phyloP scores from a whole-genome alignment of 306 rosid genomes.

The Pachyrhizus erosus region DNA sequence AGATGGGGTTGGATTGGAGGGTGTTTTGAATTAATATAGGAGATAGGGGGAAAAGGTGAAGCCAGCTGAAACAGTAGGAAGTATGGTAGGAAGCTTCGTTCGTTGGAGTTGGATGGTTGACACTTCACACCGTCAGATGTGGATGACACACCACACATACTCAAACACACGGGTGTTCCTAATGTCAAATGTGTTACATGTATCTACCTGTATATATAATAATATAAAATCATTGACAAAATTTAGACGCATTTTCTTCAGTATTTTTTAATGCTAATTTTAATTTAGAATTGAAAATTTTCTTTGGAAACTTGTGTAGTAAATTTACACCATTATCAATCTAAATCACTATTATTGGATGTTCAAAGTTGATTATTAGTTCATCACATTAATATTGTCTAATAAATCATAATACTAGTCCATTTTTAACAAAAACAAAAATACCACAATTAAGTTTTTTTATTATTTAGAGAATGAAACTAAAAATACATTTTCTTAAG shows the following conservation, averaged over 20 bases:
- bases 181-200: neutral
- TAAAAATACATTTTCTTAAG: too few relatives aligned
- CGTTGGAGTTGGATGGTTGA: conserved; percentile 49
- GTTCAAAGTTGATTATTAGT: too few relatives aligned
- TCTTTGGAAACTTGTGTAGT: neutral
- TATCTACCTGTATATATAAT: neutral
- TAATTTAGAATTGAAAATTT: too few relatives aligned
- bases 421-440: too few relatives aligned
- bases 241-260: neutral
- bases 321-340: too few relatives aligned
- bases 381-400: too few relatives aligned
- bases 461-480: too few relatives aligned
- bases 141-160: neutral
- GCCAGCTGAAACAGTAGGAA: conserved; percentile 48
- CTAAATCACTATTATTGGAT: too few relatives aligned
- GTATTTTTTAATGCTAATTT: neutral
- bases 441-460: too few relatives aligned
- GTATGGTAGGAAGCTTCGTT: conserved; percentile 72
- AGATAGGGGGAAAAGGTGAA: conserved; percentile 23
- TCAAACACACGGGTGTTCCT: conserved; percentile 36
- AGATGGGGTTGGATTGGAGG: conserved; percentile 28
- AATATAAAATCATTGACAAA: neutral
- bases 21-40: conserved; percentile 42
- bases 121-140: conserved; percentile 30
- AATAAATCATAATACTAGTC: too few relatives aligned